Evolutionary conservation across 129 eudicot genomes (phyloP), one percentile per base, ranked within the genome.

Genomic region (Calendula officinalis): DNA sequence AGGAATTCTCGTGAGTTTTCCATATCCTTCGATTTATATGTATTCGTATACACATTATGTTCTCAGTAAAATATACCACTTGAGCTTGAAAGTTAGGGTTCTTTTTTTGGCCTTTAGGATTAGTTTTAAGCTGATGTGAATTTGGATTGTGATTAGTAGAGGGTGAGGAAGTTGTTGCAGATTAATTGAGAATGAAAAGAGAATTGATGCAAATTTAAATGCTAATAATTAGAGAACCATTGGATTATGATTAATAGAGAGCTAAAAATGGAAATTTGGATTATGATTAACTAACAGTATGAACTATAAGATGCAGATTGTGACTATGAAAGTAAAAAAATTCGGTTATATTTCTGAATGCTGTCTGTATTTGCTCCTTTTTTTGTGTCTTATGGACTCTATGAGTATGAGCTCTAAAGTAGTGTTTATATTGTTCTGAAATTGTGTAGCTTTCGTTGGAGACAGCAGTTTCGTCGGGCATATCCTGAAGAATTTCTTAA

Each of bases 1-100:
- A 83, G 35, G 98, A 91, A 30, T 91, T 91, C 70, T 88, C 98
- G 98, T 91, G 78, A 84, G 84, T 81, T 8, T 35, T 62, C 64
- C 17, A 4, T 41, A 4, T 66, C 56, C 0, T 6, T 63, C 36
- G 1, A 69, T 56, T 22, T 33, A 22, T 22, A 22, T 22, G 30
- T 22, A 22, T 22, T 22, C 30, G 8, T 45, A 8, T 56, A 48
- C 47, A 16, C 57, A 57, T 57, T 57, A 17, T 52, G n/a, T 59
- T 22, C 1, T 27, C 3, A 69, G 59, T 6, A 60, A 37, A 48
- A 40, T 3, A 3, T 34, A 35, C 37, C 22, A 32, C 7, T 2
- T 32, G 62, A 50, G 35, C 14, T 52, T 33, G 60, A 12, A 40
- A 50, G 0, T 38, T 11, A 32, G 43, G 45, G 55, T 40, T 39